phyloP scores from a whole-genome alignment of 2,329 filamentous ascomycete genomes.

The Trichoderma semiorbis region DNA sequence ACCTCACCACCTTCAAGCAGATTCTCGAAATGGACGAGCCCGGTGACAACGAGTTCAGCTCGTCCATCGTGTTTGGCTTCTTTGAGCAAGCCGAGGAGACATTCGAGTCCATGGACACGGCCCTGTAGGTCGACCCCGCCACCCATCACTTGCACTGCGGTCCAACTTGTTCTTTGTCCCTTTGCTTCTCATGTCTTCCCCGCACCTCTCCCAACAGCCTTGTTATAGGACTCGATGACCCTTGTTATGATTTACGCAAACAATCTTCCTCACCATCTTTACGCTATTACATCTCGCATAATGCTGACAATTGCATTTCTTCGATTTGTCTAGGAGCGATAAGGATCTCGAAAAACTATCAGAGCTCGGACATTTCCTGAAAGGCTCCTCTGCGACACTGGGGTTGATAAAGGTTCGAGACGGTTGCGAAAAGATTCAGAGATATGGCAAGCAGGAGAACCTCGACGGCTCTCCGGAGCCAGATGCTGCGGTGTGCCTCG shows the following conservation, averaged over 20 bases:
- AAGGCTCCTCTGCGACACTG: conserved; percentile 92
- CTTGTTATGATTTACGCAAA: not conserved
- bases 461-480: conserved; percentile 66
- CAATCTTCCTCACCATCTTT: not conserved
- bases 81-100: conserved; percentile 87
- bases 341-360: conserved; percentile 74
- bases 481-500: conserved; percentile 65
- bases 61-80: conserved; percentile 84
- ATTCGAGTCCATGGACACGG: conserved; percentile 77
- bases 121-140: conserved; percentile 64
- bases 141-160: not conserved
- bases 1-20: conserved; percentile 79
- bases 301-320: conserved; percentile 12
- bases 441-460: conserved; percentile 80
- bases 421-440: conserved; percentile 93
- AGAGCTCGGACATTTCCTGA: conserved; percentile 88
- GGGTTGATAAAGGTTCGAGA: conserved; percentile 89
- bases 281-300: not conserved
- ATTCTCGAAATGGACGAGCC: conserved; percentile 99
- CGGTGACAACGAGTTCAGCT: conserved; percentile 81
- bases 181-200: not conserved
- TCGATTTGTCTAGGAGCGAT: conserved; percentile 48
- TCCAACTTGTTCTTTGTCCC: not conserved
- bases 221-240: not conserved
- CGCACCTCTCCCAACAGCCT: not conserved